Base-by-base conservation (phyloP, 768 basidiomycete genomes). In the Austroboletus eburneus region DNA sequence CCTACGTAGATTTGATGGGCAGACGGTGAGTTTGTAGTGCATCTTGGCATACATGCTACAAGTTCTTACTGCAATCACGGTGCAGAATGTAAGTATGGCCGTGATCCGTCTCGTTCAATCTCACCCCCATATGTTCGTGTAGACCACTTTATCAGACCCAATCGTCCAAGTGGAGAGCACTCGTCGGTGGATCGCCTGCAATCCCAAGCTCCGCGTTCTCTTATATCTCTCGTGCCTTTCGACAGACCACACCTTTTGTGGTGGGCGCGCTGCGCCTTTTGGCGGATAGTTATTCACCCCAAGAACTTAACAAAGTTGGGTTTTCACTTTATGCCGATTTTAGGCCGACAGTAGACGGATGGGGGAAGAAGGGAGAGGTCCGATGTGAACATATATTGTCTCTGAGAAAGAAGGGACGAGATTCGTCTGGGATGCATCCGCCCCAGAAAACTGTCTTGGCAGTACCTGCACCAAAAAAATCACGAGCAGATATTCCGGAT, bases 271-370 rank as follows among this genome's bases (percentile, higher is more conserved):
- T 92, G 56, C 79, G 77, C 44, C 70, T 90, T 24, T 71, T 91
- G 29, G 84, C 81, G 4, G 67, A 73, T 25, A 84, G 78, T 51
- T 88, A 79, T 54, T 51, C 70, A 8, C 70, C 77, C 0, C 61
- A 73, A 37, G 81, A 85, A 42, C 71, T 91, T 17, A 86, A 84
- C 57, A 62, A 61, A 39, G 69, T 74, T 46, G 95, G 85, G 9
- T 93, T 87, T 72, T 68, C 74, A 17, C 72, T 98, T 35, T 98
- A 97, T 62, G 78, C 81, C 21, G 85, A 88, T 16, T 96, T 97
- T 65, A 82, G 94, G 48, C 94, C 94, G 9, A 72, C 74, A 12
- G 83, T 82, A 1, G 80, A 80, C 22, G 82, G 79, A 21, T 98
- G 94, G 94, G 94, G 94, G 5, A 79, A 85, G 62, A 76, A 79